Evolutionary conservation across 140 eudicot genomes (phyloP).

Genomic region (Flaveria floridana): DNA sequence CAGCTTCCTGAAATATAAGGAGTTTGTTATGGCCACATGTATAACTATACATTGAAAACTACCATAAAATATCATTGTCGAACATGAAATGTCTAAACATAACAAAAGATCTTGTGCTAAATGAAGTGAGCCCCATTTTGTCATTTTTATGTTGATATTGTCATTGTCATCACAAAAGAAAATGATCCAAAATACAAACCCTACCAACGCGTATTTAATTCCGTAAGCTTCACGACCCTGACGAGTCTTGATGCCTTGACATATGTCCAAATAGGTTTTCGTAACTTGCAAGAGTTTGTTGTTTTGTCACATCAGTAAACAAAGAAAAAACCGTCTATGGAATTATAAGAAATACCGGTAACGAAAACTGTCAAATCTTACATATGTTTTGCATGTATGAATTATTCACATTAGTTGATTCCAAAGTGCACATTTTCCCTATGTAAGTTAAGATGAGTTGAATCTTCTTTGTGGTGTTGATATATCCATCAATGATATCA

Average conservation of each 20-base stretch:
- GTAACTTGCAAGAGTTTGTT: neutral
- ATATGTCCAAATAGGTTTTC: neutral
- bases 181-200: neutral
- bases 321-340: neutral
- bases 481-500: too few species aligned
- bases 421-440: too few species aligned
- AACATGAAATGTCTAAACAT: neutral
- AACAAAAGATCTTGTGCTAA: neutral
- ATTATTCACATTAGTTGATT: too few species aligned
- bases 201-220: neutral
- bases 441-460: too few species aligned
- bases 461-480: too few species aligned
- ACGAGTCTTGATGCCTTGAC: neutral
- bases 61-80: neutral
- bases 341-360: too few species aligned
- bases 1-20: neutral
- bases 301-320: neutral
- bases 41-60: neutral
- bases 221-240: neutral
- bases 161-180: neutral
- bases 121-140: constrained; percentile 4
- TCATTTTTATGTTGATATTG: constrained; percentile 18
- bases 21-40: constrained; percentile 22
- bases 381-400: too few species aligned
- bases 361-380: too few species aligned